Percentiles rank a stretch among this genome's conserved stretches.
Conservation (phyloP, 495 filamentous ascomycete genomes). For the Saxophila tyrrhenica region DNA sequence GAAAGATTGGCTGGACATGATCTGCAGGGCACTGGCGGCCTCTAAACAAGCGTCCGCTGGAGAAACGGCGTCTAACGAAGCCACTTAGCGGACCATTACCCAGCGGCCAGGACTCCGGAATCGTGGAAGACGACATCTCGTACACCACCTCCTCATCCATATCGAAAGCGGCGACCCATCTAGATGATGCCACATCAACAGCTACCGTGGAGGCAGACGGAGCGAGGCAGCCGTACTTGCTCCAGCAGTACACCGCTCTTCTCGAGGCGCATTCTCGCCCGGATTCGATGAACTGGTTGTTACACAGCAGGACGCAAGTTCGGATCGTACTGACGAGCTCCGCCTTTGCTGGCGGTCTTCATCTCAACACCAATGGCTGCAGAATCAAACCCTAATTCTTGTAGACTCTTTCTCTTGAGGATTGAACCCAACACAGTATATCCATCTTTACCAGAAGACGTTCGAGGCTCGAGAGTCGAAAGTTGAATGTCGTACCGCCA, state of each 20-base stretch:
- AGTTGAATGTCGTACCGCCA: too few relatives aligned
- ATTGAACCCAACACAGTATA: too few relatives aligned
- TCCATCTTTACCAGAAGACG: too few relatives aligned
- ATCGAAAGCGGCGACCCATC: background rate
- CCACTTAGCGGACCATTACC: background rate
- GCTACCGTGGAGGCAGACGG: background rate
- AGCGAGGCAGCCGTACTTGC: background rate
- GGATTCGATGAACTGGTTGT: background rate
- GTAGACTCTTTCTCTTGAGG: too few relatives aligned
- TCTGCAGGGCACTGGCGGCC: background rate
- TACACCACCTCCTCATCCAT: background rate
- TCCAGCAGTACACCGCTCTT: constrained; percentile 1
- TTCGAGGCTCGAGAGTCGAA: too few relatives aligned
- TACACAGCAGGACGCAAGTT: background rate
- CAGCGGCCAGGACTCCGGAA: background rate
- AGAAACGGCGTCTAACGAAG: too few relatives aligned
- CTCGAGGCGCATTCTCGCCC: background rate
- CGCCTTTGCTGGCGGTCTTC: too few relatives aligned
- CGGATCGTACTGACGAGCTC: background rate
- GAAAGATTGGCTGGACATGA: background rate
- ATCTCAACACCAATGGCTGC: too few relatives aligned
- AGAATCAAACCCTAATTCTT: too few relatives aligned
- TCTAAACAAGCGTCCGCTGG: too few relatives aligned
- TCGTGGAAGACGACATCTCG: background rate
- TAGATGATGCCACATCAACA: background rate